Evolutionary conservation across 495 filamentous ascomycete species (phyloP).

Genomic region (Lophium mytilinum): DNA sequence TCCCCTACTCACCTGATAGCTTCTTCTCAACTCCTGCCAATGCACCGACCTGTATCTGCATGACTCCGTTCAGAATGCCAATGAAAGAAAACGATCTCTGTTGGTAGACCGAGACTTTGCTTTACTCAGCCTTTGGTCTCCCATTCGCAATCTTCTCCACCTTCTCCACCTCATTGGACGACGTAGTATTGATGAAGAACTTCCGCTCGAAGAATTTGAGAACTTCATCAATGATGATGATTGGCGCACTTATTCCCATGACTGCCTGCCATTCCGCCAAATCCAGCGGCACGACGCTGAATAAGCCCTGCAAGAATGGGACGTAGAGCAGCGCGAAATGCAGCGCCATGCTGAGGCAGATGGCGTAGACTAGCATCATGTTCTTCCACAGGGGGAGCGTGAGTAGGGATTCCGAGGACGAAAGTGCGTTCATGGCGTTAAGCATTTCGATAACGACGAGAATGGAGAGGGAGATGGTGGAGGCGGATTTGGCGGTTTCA

Average conservation of each 20-base stretch:
- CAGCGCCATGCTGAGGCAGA: slow-evolving; percentile 86
- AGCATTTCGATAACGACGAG: slow-evolving; percentile 99
- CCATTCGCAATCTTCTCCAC: slow-evolving; percentile 9
- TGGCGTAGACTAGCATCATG: slow-evolving; percentile 93
- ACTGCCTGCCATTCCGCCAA: slow-evolving; percentile 93
- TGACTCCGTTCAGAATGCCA: too few species aligned
- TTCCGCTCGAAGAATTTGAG: slow-evolving; percentile 77
- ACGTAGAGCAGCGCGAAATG: slow-evolving; percentile 93
- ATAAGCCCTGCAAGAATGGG: slow-evolving; percentile 79
- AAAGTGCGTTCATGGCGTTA: slow-evolving; percentile 98
- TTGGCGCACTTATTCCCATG: slow-evolving; percentile 76
- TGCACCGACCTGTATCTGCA: too few species aligned
- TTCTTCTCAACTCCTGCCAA: too few species aligned
- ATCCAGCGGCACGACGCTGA: slow-evolving; percentile 85
- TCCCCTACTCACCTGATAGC: too few species aligned
- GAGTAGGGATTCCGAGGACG: slow-evolving; percentile 86
- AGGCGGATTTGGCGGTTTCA: slow-evolving; percentile 82
- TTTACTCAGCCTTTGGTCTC: slow-evolving; percentile 19
- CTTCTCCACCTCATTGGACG: not conserved
- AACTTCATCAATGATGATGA: slow-evolving; percentile 84
- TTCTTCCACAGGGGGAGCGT: slow-evolving; percentile 94
- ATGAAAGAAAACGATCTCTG: too few species aligned
- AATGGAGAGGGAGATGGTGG: slow-evolving; percentile 86
- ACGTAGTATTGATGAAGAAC: slow-evolving; percentile 32
- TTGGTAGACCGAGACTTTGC: too few species aligned